Evolutionary conservation across 768 basidiomycete genomes (phyloP).

Genomic region (Trametes coccinea): DNA sequence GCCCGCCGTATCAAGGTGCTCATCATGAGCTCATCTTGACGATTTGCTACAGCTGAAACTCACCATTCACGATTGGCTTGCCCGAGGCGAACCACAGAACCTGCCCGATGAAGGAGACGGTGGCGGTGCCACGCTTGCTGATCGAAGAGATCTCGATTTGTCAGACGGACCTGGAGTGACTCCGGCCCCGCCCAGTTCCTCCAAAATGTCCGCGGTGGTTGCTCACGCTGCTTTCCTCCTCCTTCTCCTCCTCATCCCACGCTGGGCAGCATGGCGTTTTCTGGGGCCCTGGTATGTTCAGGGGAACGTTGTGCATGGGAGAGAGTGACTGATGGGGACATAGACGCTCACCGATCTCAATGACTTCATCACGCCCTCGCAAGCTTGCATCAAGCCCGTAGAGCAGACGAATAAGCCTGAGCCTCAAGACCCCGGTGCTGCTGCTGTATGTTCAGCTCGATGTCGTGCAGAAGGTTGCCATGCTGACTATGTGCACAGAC

Average conservation of each 20-base stretch:
- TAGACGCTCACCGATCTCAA: slow-evolving; percentile 93
- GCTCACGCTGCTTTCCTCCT: neutral
- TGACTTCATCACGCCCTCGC: slow-evolving; percentile 95
- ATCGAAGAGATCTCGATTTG: slow-evolving; percentile 20
- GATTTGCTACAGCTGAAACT: neutral
- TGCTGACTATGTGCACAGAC: slow-evolving; percentile 53
- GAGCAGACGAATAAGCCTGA: slow-evolving; percentile 52
- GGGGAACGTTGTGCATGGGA: neutral
- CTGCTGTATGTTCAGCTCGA: slow-evolving; percentile 39
- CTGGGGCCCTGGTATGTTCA: slow-evolving; percentile 73
- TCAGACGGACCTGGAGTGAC: slow-evolving; percentile 16
- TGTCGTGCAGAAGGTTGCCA: slow-evolving; percentile 32
- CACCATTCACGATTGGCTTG: neutral
- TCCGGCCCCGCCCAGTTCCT: neutral
- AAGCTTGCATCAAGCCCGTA: slow-evolving; percentile 97
- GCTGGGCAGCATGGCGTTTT: slow-evolving; percentile 66
- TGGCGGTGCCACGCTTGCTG: slow-evolving; percentile 15
- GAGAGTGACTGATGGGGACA: neutral
- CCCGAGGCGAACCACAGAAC: slow-evolving; percentile 1
- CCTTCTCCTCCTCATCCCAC: neutral
- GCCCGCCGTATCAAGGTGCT: neutral
- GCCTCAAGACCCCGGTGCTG: slow-evolving; percentile 40
- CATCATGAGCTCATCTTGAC: neutral
- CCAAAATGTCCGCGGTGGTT: slow-evolving; percentile 5
- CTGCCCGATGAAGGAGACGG: slow-evolving; percentile 1